phyloP scores from a whole-genome alignment of 2,329 filamentous ascomycete species.

The Coniochaeta ligniaria region DNA sequence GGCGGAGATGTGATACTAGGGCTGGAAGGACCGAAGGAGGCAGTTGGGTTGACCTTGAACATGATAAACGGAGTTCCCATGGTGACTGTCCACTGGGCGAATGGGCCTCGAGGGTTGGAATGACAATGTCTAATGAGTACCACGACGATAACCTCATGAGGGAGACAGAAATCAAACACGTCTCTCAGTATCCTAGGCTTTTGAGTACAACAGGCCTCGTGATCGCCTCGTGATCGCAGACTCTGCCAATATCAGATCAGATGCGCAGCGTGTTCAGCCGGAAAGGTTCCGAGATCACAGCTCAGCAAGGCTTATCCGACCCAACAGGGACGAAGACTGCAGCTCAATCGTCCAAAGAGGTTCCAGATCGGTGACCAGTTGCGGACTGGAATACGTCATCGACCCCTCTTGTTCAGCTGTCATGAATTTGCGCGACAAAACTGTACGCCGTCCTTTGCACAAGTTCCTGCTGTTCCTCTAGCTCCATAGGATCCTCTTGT shows the following conservation, averaged over 20 bases:
- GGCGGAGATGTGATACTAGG: background rate
- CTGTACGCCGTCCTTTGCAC: background rate
- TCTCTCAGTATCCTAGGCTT: too few species aligned
- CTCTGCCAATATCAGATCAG: background rate
- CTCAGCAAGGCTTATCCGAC: background rate
- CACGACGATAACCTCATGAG: background rate
- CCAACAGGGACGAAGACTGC: background rate
- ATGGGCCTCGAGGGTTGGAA: background rate
- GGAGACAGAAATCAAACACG: background rate
- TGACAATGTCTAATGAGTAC: background rate
- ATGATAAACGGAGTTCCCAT: background rate
- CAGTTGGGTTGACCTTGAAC: background rate
- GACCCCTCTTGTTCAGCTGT: background rate
- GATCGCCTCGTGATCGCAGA: background rate
- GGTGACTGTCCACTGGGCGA: background rate
- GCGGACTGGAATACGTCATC: background rate
- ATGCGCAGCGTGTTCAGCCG: background rate
- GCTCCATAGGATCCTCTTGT: too few species aligned
- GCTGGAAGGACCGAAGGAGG: background rate
- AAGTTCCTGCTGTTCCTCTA: too few species aligned
- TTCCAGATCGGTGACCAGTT: background rate
- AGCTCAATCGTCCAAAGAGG: background rate
- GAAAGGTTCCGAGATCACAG: background rate
- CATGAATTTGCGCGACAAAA: background rate
- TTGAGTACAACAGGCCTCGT: background rate